phyloP scores from a whole-genome alignment of 1,139 yeast genomes.

The Taphrina pruni region DNA sequence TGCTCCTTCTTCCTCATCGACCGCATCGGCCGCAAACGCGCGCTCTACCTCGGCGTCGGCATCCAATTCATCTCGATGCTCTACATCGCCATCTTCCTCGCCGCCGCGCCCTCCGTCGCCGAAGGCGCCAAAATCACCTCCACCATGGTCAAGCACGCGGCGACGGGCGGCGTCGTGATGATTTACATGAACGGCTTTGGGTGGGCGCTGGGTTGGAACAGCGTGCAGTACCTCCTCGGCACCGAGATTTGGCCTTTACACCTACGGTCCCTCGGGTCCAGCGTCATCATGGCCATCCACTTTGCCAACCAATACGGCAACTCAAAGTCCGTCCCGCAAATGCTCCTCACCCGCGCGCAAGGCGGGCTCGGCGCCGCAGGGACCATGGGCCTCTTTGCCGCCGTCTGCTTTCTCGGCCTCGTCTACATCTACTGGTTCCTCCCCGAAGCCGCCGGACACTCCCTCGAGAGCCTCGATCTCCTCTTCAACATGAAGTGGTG shows the following conservation, averaged over 20 bases:
- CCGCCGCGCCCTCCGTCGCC: conserved; percentile 53
- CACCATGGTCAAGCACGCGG: conserved; percentile 25
- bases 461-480: conserved; percentile 32
- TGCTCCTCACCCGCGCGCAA: conserved; percentile 27
- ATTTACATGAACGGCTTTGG: conserved; percentile 63
- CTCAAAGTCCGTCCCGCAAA: conserved; percentile 32
- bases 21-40: conserved; percentile 58
- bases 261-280: conserved; percentile 62
- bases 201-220: conserved; percentile 69
- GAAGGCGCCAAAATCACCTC: conserved; percentile 13
- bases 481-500: conserved; percentile 37
- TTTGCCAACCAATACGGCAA: conserved; percentile 60
- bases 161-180: conserved; percentile 22
- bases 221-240: conserved; percentile 61
- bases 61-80: conserved; percentile 52
- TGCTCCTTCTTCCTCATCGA: conserved; percentile 59
- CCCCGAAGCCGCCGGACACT: conserved; percentile 36
- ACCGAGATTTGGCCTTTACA: conserved; percentile 62
- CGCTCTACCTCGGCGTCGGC: conserved; percentile 56
- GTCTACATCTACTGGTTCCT: conserved; percentile 37
- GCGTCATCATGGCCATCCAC: conserved; percentile 64
- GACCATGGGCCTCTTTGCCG: conserved; percentile 31
- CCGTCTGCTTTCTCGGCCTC: conserved; percentile 36
- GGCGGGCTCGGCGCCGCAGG: conserved; percentile 38
- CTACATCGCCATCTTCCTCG: conserved; percentile 58